A percentile compares a stretch with the other conserved stretches of the same genome.
phyloP scores from a whole-genome alignment of 495 filamentous ascomycete species.

The Xylaria sp. region DNA sequence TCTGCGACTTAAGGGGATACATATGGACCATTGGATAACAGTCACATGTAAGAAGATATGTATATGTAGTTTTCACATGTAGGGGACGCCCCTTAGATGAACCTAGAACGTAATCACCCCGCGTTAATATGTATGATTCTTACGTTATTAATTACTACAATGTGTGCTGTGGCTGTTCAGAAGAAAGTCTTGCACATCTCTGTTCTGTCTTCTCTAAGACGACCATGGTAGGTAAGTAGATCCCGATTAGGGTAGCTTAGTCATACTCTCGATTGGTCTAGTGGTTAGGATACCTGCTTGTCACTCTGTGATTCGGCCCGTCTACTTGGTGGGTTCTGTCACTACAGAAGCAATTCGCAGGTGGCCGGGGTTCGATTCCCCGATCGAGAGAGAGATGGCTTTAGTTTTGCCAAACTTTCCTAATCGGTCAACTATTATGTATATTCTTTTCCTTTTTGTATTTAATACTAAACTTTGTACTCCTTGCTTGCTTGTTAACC shows the following conservation, averaged over 20 bases:
- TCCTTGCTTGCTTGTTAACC: no score
- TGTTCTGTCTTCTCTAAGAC: no score
- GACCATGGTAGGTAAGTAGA: not conserved
- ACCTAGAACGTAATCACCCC: not conserved
- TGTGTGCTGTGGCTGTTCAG: no score
- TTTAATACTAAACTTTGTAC: no score
- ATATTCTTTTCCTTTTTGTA: not conserved
- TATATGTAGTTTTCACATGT: not conserved
- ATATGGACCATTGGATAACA: no score
- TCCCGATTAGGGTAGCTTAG: not conserved
- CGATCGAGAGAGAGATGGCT: conserved; percentile 46
- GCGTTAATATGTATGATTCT: not conserved
- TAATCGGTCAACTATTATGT: no score
- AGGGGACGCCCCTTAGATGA: not conserved
- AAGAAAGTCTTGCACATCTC: no score
- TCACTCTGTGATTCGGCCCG: not conserved
- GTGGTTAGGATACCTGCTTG: conserved; percentile 31
- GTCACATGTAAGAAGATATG: not conserved
- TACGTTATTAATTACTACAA: no score
- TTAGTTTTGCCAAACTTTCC: not conserved
- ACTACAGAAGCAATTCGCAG: conserved; percentile 34
- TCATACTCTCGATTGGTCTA: conserved; percentile 29
- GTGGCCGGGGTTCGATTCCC: conserved; percentile 54
- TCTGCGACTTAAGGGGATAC: not conserved
- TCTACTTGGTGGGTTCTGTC: no score